Evolutionary conservation across 441 rosid species (phyloP).

Genomic region (Dalechampia spathulata): DNA sequence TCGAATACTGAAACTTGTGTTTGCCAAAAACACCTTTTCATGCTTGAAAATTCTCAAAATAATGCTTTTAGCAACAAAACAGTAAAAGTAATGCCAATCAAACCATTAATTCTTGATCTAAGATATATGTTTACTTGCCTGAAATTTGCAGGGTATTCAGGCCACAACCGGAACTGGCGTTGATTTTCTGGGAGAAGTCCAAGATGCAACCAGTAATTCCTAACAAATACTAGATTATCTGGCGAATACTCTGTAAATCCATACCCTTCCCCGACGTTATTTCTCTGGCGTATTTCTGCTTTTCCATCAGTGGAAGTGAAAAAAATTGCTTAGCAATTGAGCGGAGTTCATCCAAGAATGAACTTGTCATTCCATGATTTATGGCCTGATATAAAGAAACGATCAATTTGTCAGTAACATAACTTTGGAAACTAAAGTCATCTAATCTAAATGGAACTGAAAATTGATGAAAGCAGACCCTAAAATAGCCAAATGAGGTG

Average conservation of each 20-base stretch:
- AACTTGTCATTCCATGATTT: constrained; percentile 53
- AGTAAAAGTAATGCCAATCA: no score
- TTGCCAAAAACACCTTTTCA: no score
- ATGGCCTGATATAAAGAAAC: constrained; percentile 28
- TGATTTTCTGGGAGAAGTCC: constrained; percentile 38
- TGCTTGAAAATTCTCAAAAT: no score
- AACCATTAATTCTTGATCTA: no score
- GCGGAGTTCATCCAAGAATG: constrained; percentile 39
- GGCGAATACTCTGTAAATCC: constrained; percentile 52
- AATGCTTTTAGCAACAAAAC: no score
- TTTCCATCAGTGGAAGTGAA: constrained; percentile 42
- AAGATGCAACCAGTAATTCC: constrained; percentile 55
- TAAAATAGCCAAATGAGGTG: constrained; percentile 23
- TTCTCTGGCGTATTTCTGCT: constrained; percentile 43
- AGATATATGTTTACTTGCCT: constrained; percentile 34
- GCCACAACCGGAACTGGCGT: constrained; percentile 39
- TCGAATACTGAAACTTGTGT: no score
- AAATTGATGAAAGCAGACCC: constrained; percentile 23
- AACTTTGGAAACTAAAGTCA: no score
- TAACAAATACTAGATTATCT: constrained; percentile 49
- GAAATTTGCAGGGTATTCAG: constrained; percentile 37
- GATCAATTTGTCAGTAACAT: not conserved
- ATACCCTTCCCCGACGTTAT: constrained; percentile 52
- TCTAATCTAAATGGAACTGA: no score
- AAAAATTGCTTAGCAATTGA: constrained; percentile 44